These are phyloP conservation scores for Penicillium lividum DNA, from an alignment of 495 filamentous ascomycete genomes.

Conservation along the genomic window DNA sequence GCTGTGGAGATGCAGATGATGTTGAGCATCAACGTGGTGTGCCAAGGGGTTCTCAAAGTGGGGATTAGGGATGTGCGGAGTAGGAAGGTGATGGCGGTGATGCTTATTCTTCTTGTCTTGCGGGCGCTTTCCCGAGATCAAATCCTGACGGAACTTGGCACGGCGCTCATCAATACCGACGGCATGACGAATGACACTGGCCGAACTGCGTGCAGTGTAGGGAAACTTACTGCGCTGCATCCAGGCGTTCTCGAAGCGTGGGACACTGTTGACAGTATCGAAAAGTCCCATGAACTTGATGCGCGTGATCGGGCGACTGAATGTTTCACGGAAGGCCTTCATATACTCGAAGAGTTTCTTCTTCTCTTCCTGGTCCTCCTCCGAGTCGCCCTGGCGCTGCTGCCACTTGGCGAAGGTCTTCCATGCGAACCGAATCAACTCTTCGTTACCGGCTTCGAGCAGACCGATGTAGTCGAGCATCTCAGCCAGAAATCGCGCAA, in stretches of 20 bases:
- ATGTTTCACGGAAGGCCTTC: slow-evolving; percentile 83
- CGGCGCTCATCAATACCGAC: slow-evolving; percentile 79
- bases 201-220: slow-evolving; percentile 77
- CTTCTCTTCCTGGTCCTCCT: slow-evolving; percentile 58
- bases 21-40: slow-evolving; percentile 19
- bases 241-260: slow-evolving; percentile 80
- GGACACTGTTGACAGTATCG: slow-evolving; percentile 74
- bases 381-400: slow-evolving; percentile 57
- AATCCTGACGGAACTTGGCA: slow-evolving; percentile 67
- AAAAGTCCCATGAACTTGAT: slow-evolving; percentile 58
- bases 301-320: slow-evolving; percentile 72
- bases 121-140: slow-evolving; percentile 61
- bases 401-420: slow-evolving; percentile 89
- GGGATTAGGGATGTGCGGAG: slow-evolving; percentile 28
- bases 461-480: slow-evolving; percentile 86
- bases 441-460: slow-evolving; percentile 81
- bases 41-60: slow-evolving; percentile 24
- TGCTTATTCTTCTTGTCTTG: slow-evolving; percentile 33
- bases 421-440: slow-evolving; percentile 83
- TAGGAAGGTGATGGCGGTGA: slow-evolving; percentile 37
- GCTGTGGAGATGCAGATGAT: slow-evolving; percentile 25
- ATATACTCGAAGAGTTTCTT: slow-evolving; percentile 73
- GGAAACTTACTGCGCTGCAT: slow-evolving; percentile 82
- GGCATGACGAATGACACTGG: slow-evolving; percentile 68
- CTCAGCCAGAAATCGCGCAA: slow-evolving; percentile 80